A percentile compares a stretch with the other conserved stretches of the same genome.
phyloP scores from a whole-genome alignment of 2,329 filamentous ascomycete species.

The Coniella vitis region DNA sequence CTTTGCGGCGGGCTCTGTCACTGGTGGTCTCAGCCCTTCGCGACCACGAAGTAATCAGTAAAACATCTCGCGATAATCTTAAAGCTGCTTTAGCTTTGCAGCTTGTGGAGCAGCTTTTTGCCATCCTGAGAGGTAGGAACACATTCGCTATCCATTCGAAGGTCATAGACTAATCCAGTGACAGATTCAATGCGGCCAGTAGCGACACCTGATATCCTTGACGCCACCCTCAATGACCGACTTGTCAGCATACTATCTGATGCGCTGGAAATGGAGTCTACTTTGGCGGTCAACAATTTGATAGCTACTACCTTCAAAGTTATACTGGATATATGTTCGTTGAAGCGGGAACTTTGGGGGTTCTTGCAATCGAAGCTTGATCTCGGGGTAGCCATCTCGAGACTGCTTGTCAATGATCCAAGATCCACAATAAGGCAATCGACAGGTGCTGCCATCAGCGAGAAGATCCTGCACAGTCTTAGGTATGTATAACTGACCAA shows the following conservation, averaged over 20 bases:
- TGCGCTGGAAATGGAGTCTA: slow-evolving; percentile 19
- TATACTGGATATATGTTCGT: slow-evolving; percentile 33
- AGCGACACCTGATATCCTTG: slow-evolving; percentile 19
- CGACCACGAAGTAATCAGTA: slow-evolving; percentile 45
- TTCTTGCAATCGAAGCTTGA: slow-evolving; percentile 26
- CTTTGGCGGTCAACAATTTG: slow-evolving; percentile 24
- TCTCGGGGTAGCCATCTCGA: slow-evolving; percentile 25
- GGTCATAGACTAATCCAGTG: background rate
- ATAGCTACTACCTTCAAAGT: slow-evolving; percentile 30
- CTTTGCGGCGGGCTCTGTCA: slow-evolving; percentile 39
- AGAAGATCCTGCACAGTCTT: slow-evolving; percentile 18
- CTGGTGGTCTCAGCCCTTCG: slow-evolving; percentile 56
- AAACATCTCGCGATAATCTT: slow-evolving; percentile 35
- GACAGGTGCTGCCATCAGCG: slow-evolving; percentile 28
- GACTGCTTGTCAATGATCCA: slow-evolving; percentile 31
- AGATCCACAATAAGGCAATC: slow-evolving; percentile 30
- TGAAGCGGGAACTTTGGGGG: slow-evolving; percentile 33
- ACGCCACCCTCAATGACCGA: slow-evolving; percentile 23
- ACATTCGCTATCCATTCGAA: background rate
- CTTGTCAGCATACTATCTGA: slow-evolving; percentile 25
- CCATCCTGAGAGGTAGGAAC: slow-evolving; percentile 46
- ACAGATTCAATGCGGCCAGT: slow-evolving; percentile 15
- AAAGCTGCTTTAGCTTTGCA: slow-evolving; percentile 43
- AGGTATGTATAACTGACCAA: slow-evolving; percentile 4
- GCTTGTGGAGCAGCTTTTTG: slow-evolving; percentile 50